phyloP scores from a whole-genome alignment of 805 yeast species.

The Cyberlindnera galapagoensis region DNA sequence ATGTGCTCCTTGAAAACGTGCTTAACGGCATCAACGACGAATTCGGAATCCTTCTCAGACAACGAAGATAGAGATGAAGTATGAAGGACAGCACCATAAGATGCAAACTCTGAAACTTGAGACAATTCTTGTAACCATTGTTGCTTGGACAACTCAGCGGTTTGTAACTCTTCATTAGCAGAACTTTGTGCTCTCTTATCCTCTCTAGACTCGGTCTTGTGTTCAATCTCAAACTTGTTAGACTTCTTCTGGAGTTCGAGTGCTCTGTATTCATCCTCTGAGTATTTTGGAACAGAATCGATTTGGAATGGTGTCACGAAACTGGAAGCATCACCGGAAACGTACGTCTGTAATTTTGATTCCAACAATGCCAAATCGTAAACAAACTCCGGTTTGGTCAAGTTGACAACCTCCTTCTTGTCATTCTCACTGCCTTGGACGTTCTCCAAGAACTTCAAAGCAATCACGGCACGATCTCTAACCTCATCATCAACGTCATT shows the following conservation, averaged over 20 bases:
- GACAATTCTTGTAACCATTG: slow-evolving; percentile 65
- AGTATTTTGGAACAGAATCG: slow-evolving; percentile 52
- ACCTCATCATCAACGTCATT: slow-evolving; percentile 94
- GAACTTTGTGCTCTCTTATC: slow-evolving; percentile 1
- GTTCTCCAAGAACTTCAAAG: slow-evolving; percentile 55
- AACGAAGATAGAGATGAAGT: slow-evolving; percentile 59
- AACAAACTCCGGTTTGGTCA: slow-evolving; percentile 60
- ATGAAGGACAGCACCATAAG: slow-evolving; percentile 70
- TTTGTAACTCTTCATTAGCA: slow-evolving; percentile 17
- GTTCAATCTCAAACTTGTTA: slow-evolving; percentile 25
- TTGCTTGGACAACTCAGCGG: slow-evolving; percentile 41
- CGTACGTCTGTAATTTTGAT: slow-evolving; percentile 64
- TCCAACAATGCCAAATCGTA: slow-evolving; percentile 78
- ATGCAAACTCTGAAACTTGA: slow-evolving; percentile 63
- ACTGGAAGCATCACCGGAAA: slow-evolving; percentile 37
- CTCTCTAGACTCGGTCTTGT: slow-evolving; percentile 11
- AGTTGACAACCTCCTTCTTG: slow-evolving; percentile 33
- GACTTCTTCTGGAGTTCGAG: slow-evolving; percentile 52
- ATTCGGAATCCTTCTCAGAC: slow-evolving; percentile 91
- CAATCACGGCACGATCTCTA: slow-evolving; percentile 91
- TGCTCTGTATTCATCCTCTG: slow-evolving; percentile 65
- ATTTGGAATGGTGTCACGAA: slow-evolving; percentile 63
- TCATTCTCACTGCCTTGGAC: slow-evolving; percentile 29
- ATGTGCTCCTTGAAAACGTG: slow-evolving; percentile 72
- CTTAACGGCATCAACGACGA: slow-evolving; percentile 77